Evolutionary conservation across 2,329 filamentous ascomycete species (phyloP), one percentile per base, ranked within the genome.

Genomic region (Fusarium abutilonis): DNA sequence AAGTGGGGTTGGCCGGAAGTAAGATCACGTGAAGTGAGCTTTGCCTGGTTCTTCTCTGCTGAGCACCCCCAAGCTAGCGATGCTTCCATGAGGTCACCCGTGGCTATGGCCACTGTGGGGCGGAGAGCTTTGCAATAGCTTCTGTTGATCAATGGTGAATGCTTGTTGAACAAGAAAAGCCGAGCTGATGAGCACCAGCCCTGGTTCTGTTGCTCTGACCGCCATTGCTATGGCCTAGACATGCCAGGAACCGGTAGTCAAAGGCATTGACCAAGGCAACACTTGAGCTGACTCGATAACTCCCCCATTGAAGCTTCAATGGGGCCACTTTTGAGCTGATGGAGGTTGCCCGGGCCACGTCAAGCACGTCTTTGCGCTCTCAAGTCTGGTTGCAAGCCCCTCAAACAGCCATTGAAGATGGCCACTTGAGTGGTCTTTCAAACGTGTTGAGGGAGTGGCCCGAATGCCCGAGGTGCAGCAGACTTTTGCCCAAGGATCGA

Each of bases 1-100:
- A 29, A 43, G 60, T 45, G 57, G 65, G 54, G 34, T 52, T 60
- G 60, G 63, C 57, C 41, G 40, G 55, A 46, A 42, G 28, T 36
- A 31, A 50, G 29, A 58, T 76, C 74, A 76, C 73, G 73, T 76
- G 74, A 58, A 49, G 34, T 29, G 44, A 60, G 45, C 49, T 50
- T 50, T 48, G 41, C 47, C 59, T 46, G 31, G 10, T 39, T 60
- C 15, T 50, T 60, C 60, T 60, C 49, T 51, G 54, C 32, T 48
- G 17, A 40, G 38, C 11, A 40, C 19, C 15, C n/a, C 34, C 26
- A 36, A 41, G 40, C 35, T 48, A 29, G 31, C 36, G 29, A 53
- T 47, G 40, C 51, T 55, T 54, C 29, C 64, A 70, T 70, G 68
- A 70, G 68, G 67, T 70, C 68, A 70, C 68, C 54, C 54, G 46